Evolutionary conservation across 2,329 filamentous ascomycete genomes (phyloP), one percentile per base, ranked within the genome.

Genomic region (Colletotrichum paranaense): DNA sequence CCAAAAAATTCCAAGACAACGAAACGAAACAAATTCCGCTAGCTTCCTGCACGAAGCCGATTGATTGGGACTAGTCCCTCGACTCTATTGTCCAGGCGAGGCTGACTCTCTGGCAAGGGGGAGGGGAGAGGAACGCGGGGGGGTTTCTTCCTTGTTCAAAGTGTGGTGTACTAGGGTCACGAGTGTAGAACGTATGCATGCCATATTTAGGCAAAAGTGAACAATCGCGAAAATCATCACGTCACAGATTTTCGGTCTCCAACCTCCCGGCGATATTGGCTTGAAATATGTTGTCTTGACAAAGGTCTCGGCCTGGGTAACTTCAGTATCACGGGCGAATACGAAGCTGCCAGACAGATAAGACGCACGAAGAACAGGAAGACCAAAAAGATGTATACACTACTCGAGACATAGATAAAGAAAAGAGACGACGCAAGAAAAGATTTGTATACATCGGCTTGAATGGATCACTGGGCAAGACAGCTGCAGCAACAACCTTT

Each of bases 1-100:
- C 35, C 35, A 42, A 32, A 5, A 19, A 28, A 28, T 46, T 46
- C 52, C 65, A 57, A 67, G 62, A 71, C 56, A 49, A 26, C 3
- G 9, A 52, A 22, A 16, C 30, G 16, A n/a, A 66, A 30, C 32
- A 62, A 30, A 56, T 62, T 53, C 38, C 56, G 68, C 71, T 72
- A 72, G 71, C 52, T 62, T 53, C 26, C 67, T 72, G 71, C 71
- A 62, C 38, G 14, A 9, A 42, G 59, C 46, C 19, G 52, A 59
- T 62, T 28, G 55, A 71, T 73, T 60, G 24, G 70, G 70, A 65
- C 53, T 73, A 73, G 70, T 32, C 24, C 32, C 46, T 55, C 49
- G 55, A 49, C n/a, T 67, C 24, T 72, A 67, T 72, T 72, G 71
- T 52, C 71, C 68, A 72, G 71, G 67, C 71, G 52, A 72, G 71